A percentile compares a stretch with the other conserved stretches of the same genome.
Conservation (phyloP, 768 basidiomycete species). For the Leccinum subtestaceum region DNA sequence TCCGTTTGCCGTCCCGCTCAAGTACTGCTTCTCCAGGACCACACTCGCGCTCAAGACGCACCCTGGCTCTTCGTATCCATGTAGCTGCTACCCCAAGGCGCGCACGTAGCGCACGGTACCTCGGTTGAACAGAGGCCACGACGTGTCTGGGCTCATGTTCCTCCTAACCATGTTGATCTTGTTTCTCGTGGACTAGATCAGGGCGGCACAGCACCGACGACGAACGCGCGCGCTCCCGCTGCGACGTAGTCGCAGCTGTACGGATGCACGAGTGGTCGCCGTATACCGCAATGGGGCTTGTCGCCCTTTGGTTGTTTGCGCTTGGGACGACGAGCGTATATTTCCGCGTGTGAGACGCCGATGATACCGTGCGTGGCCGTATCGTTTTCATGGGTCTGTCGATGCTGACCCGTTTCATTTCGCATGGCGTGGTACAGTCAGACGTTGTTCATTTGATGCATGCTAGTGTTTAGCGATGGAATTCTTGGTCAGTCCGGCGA, state of each 20-base stretch:
- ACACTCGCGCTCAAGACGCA: slow-evolving; percentile 43
- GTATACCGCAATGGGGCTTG: slow-evolving; percentile 41
- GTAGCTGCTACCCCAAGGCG: slow-evolving; percentile 31
- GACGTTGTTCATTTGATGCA: too few species aligned
- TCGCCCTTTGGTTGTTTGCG: slow-evolving; percentile 60
- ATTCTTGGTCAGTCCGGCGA: too few species aligned
- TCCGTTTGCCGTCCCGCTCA: slow-evolving; percentile 49
- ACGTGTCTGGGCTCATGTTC: slow-evolving; percentile 92
- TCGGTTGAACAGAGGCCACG: slow-evolving; percentile 76
- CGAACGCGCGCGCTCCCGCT: slow-evolving; percentile 27
- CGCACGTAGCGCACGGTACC: slow-evolving; percentile 50
- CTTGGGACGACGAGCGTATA: slow-evolving; percentile 80
- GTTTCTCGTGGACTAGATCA: slow-evolving; percentile 43
- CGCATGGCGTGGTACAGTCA: too few species aligned
- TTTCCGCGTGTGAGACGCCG: slow-evolving; percentile 68
- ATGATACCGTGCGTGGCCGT: slow-evolving; percentile 39
- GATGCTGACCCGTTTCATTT: too few species aligned
- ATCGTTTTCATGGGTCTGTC: too few species aligned
- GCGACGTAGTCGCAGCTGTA: slow-evolving; percentile 28
- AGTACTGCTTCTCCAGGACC: slow-evolving; percentile 53
- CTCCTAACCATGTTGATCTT: too few species aligned
- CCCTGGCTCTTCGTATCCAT: slow-evolving; percentile 38
- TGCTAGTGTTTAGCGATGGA: too few species aligned
- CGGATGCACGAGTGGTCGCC: slow-evolving; percentile 45
- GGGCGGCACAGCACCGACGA: slow-evolving; percentile 46